These are phyloP conservation scores for Backusella tarrabulga DNA, from an alignment of 192 early-diverging fungal genomes.

Conservation along the genomic window DNA sequence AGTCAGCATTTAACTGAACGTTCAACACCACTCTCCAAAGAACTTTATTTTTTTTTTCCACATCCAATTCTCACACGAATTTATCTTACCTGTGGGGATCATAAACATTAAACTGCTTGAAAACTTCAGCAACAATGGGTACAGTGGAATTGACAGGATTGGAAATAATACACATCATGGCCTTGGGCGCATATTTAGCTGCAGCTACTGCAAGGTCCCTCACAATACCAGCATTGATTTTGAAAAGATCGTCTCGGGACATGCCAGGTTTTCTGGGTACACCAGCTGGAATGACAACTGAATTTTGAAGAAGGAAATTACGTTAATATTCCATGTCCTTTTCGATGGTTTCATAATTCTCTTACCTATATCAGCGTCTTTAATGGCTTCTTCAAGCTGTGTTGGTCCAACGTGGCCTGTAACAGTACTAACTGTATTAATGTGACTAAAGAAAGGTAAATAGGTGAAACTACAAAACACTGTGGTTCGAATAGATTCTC, in stretches of 20 bases:
- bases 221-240: conserved; percentile 96
- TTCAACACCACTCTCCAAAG: not conserved
- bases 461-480: not conserved
- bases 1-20: not conserved
- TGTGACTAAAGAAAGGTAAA: conserved; percentile 53
- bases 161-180: conserved; percentile 86
- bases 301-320: not conserved
- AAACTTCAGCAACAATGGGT: conserved; percentile 91
- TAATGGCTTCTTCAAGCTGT: conserved; percentile 69
- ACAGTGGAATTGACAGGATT: conserved; percentile 99
- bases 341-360: not conserved
- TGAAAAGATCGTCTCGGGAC: conserved; percentile 98
- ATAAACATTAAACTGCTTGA: conserved; percentile 88
- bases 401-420: conserved; percentile 66
- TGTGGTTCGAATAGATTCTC: conserved; percentile 15
- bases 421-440: conserved; percentile 80
- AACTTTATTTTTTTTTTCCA: not conserved
- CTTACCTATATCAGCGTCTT: conserved; percentile 51
- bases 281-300: conserved; percentile 92
- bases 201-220: conserved; percentile 76
- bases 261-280: conserved; percentile 98
- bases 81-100: conserved; percentile 60
- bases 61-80: conserved; percentile 6
- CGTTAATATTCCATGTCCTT: not conserved
- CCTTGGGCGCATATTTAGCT: conserved; percentile 81